Base-by-base conservation (phyloP, 2,329 filamentous ascomycete genomes). In the Fusarium sp. region DNA sequence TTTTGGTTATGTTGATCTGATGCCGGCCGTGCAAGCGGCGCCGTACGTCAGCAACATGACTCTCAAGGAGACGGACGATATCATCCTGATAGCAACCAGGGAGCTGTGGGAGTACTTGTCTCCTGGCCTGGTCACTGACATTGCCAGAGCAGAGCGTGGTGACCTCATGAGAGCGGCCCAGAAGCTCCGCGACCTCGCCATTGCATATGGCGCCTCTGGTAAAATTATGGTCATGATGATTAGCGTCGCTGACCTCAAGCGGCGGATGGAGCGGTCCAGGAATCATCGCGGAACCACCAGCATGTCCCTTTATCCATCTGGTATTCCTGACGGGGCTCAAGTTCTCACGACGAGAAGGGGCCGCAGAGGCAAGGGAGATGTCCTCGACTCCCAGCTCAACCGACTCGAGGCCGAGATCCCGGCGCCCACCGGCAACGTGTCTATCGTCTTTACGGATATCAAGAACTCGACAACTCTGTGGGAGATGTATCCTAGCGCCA, bases 201-300 rank as follows among this genome's bases (percentile, higher is more conserved):
- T 99, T 81, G 95, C 96, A 1, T 98, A 98, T 81, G 97, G 97
- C 63, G 94, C 96, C 14, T 95, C 92, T 2, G 93, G 93, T 80
- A 99, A 99, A 85, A 94, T 98, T 73, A 98, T 98, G 95, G 95
- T 99, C 52, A 98, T 98, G 96, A 94, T 99, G 87, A 92, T 99
- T 64, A 96, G 95, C 65, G 93, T 99, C 41, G 92, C 93, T 65
- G 95, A 98, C 80, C 86, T 99, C 64, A 96, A 97, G 84, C 94
- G 94, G 80, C 91, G 95, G 72, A 86, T 88, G 67, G 94, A 97
- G 81, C 90, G 93, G 73, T 93, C 92, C 83, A 92, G 84, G 85
- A 84, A 90, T 70, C 88, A 93, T 82, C 90, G 94, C 65, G 94
- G 94, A 6, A 54, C 48, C 45, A 92, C 95, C 78, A 97, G 94